Evolutionary conservation across 495 filamentous ascomycete genomes (phyloP).

Genomic region (Tuber brumale): DNA sequence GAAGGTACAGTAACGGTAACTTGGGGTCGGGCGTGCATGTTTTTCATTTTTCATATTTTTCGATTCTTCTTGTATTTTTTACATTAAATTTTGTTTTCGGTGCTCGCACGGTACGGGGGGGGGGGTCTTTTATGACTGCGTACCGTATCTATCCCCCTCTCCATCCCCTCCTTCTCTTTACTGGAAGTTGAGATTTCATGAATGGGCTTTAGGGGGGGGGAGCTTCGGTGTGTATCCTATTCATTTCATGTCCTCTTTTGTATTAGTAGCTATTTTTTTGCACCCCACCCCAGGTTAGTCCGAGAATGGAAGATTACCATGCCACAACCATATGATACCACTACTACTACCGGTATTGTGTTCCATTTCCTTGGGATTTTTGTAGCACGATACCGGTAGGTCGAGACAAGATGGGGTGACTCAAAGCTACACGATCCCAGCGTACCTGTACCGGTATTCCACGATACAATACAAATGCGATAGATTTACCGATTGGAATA

Average conservation of each 20-base stretch:
- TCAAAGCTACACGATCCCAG: neutral
- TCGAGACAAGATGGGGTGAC: neutral
- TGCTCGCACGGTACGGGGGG: neutral
- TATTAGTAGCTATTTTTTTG: slow-evolving; percentile 11
- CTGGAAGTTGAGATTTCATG: neutral
- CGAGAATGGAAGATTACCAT: neutral
- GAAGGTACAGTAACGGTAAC: neutral
- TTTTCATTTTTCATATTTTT: neutral
- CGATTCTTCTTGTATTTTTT: neutral
- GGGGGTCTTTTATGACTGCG: neutral
- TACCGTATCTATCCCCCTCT: neutral
- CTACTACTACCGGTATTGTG: neutral
- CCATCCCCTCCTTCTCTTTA: neutral
- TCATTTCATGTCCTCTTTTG: slow-evolving; percentile 1
- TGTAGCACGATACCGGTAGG: neutral
- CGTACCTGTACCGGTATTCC: too few relatives aligned
- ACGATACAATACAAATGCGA: too few relatives aligned
- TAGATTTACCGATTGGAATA: neutral
- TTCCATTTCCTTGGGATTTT: neutral
- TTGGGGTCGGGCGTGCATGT: neutral
- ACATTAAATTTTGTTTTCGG: neutral
- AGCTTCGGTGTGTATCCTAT: neutral
- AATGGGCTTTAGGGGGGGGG: neutral
- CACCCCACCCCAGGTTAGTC: neutral
- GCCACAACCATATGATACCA: neutral